Base-by-base conservation (phyloP, 2,329 filamentous ascomycete species). In the Aureobasidium pullulans region DNA sequence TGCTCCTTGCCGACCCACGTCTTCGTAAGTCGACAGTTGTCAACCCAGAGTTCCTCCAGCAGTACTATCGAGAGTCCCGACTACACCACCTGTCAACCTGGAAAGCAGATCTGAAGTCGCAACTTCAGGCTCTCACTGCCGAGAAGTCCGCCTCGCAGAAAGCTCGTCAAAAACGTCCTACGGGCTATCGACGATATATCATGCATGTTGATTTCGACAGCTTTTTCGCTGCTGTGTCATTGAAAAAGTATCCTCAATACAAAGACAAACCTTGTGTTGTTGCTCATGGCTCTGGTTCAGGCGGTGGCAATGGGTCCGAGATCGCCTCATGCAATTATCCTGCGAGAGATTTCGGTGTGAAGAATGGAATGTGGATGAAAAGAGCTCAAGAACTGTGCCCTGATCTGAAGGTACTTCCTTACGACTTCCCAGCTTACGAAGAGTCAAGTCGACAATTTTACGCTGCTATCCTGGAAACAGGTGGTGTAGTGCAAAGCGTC, bases 321-420 rank as follows among this genome's bases (percentile, higher is more conserved):
- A 97, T 99, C 67, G 94, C 94, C 23, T 96, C 92, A 64, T 99
- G 94, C 74, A 99, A 99, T 68, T 99, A 99, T 70, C 85, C 88
- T 19, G 94, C 95, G 6, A 84, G 94, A 39, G 81, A 83, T 34
- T 94, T 86, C 66, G 93, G 93, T 1, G 81, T 99, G 58, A 96
- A 92, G 70, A 99, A 99, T 66, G 95, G 95, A 39, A 99, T 97
- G 94, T 99, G 95, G 94, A 97, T 99, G 93, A 95, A 93, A 70
- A 81, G 82, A 36, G 94, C 94, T 0, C 79, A 87, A 61, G 87
- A 94, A 65, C 72, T 94, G 16, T 99, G 91, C 68, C 87, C 93
- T 0, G 84, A 90, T 23, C 77, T 99, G 16, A 91, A 95, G 65
- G 86, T 97, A 1, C 71, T 99, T n/a, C 89, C 92, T 0, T 99